Conservation (phyloP, 1,284 basidiomycete genomes). For the Tilletia caries region DNA sequence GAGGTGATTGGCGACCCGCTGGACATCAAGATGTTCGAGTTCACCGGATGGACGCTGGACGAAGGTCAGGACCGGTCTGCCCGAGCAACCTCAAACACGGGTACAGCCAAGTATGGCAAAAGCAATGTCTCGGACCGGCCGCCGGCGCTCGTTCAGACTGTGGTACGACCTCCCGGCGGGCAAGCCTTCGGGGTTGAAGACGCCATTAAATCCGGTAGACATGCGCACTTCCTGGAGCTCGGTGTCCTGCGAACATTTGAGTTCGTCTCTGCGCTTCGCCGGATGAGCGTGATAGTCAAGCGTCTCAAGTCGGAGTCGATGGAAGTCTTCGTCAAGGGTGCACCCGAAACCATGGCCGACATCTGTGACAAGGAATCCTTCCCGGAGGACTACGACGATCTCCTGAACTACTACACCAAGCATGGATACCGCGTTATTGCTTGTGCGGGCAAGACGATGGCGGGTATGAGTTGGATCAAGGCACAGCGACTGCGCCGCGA, state of each 20-base stretch:
- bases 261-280: constrained; percentile 84
- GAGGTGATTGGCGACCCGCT: constrained; percentile 90
- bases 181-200: constrained; percentile 86
- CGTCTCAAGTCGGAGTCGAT: constrained; percentile 87
- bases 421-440: constrained; percentile 98
- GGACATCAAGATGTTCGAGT: constrained; percentile 84
- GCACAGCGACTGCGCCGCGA: constrained; percentile 95
- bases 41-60: constrained; percentile 92
- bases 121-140: constrained; percentile 65
- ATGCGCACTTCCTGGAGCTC: constrained; percentile 85
- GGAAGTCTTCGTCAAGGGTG: constrained; percentile 98
- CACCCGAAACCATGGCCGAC: constrained; percentile 93
- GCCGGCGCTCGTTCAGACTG: constrained; percentile 88
- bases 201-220: constrained; percentile 75
- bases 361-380: constrained; percentile 63
- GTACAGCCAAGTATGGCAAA: constrained; percentile 46
- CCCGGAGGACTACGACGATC: constrained; percentile 91
- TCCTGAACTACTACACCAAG: constrained; percentile 93
- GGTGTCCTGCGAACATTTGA: constrained; percentile 96
- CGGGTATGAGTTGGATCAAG: constrained; percentile 91
- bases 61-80: constrained; percentile 62
- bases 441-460: constrained; percentile 91
- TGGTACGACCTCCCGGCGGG: constrained; percentile 90
- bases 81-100: constrained; percentile 37
- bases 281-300: constrained; percentile 98